Base-by-base conservation (phyloP, 768 basidiomycete species). In the Mycena sanguinolenta region DNA sequence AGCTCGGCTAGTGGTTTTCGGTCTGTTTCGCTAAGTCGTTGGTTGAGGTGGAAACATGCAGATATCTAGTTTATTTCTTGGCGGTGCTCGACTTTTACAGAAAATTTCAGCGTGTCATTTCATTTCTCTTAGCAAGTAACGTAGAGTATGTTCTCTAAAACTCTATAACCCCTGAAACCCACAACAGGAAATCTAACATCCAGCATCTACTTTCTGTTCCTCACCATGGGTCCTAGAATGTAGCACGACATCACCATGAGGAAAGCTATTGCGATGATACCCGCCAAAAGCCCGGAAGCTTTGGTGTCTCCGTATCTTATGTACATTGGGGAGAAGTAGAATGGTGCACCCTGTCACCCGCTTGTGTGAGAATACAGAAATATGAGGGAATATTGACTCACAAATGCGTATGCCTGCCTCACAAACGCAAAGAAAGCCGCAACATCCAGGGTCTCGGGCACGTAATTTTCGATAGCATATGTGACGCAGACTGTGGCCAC, bases 401-500 rank as follows among this genome's bases (percentile, higher is more conserved):
- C 21, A 23, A 46, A 46, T 8, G 44, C 44, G n/a, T 46, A 46
- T n/a, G 19, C 16, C n/a, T 46, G 44, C 44, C 44, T 46, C 44
- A 46, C 8, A 17, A 46, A 46, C 21, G 44, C 16, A n/a, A 46
- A 46, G 44, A 46, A 46, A n/a, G 44, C 19, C 7, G 44, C 16
- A 8, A 46, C 44, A n/a, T 46, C 44, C 21, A 10, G 7, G 8
- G n/a, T 46, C 44, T 46, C 44, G 16, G 19, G 8, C 19, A n/a
- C 19, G 44, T 46, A 46, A n/a, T 16, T 19, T 46, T 46, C 44
- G 21, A 46, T 46, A 17, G 44, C n/a, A n/a, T 46, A 46, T 21
- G 44, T 46, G 44, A 46, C 44, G 21, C 44, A 60, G 19, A 59
- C 58, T 3, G 58, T 59, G 5, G 58, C 42, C 38, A 60, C 58